Conservation (phyloP, 1,284 basidiomycete species). For the Trametes hirsuta region DNA sequence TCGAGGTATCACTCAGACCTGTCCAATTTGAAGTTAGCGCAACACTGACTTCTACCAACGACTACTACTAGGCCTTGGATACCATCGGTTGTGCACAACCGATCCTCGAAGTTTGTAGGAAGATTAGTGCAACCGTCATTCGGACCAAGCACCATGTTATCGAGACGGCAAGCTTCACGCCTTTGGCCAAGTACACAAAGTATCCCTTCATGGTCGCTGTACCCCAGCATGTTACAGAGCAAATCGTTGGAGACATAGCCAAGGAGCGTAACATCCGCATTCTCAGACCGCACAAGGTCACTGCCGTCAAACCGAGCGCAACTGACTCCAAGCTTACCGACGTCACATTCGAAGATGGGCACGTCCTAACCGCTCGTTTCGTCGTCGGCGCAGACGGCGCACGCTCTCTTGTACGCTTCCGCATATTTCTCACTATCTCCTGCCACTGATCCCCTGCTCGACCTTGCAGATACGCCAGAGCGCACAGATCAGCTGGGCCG, state of each 20-base stretch:
- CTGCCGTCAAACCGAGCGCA: conserved; percentile 27
- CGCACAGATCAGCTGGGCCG: conserved; percentile 32
- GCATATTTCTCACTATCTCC: not conserved
- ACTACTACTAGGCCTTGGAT: conserved; percentile 47
- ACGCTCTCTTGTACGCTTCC: conserved; percentile 47
- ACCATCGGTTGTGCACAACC: conserved; percentile 46
- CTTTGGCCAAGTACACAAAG: conserved; percentile 41
- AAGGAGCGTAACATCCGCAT: conserved; percentile 38
- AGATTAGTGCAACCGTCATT: conserved; percentile 31
- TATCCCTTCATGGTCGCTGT: conserved; percentile 49
- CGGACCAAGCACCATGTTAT: conserved; percentile 37
- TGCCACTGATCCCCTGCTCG: not conserved
- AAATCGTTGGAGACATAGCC: conserved; percentile 42
- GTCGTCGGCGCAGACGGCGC: conserved; percentile 63
- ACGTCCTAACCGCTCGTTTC: conserved; percentile 47
- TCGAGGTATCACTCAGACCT: conserved; percentile 29
- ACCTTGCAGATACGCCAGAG: conserved; percentile 31
- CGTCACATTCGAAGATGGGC: conserved; percentile 54
- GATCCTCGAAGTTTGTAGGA: conserved; percentile 45
- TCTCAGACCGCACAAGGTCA: conserved; percentile 41
- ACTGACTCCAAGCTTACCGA: conserved; percentile 34
- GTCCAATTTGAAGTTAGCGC: not conserved
- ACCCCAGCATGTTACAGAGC: conserved; percentile 53
- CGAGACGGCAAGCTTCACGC: conserved; percentile 37
- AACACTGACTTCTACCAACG: not conserved